Conservation (phyloP, 1,284 basidiomycete species). For the Rhodotorula sp. region DNA sequence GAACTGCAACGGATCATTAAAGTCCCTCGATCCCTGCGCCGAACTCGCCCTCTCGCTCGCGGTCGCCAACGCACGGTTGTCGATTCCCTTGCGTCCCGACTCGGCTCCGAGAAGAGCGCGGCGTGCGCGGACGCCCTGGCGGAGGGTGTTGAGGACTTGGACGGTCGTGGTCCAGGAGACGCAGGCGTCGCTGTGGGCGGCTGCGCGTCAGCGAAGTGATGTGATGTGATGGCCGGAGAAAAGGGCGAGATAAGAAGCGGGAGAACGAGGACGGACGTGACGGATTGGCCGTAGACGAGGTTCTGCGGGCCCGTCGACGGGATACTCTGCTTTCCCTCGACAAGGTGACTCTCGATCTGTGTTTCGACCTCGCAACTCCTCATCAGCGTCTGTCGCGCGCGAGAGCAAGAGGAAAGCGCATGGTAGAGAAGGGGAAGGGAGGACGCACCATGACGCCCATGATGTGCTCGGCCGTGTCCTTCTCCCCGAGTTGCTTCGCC, state of each 20-base stretch:
- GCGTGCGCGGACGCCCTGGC: conserved; percentile 74
- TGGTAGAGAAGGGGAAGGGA: background rate
- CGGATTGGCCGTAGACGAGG: conserved; percentile 82
- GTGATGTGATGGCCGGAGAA: too few relatives aligned
- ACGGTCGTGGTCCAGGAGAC: conserved; percentile 85
- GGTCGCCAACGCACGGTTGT: conserved; percentile 24
- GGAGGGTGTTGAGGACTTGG: conserved; percentile 71
- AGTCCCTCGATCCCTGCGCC: conserved; percentile 27
- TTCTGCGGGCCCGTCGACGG: conserved; percentile 71
- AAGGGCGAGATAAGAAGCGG: background rate
- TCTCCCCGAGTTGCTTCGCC: conserved; percentile 65
- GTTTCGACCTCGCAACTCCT: too few relatives aligned
- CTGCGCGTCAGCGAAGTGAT: background rate
- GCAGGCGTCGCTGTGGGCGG: conserved; percentile 60
- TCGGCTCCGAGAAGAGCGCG: conserved; percentile 51
- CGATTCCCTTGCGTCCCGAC: background rate
- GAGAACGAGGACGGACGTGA: conserved; percentile 62
- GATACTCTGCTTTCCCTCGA: conserved; percentile 84
- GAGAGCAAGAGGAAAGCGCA: background rate
- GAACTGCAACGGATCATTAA: conserved; percentile 32
- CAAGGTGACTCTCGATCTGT: conserved; percentile 80
- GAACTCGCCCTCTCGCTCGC: conserved; percentile 24
- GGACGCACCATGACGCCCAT: conserved; percentile 80
- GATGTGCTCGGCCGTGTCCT: conserved; percentile 71
- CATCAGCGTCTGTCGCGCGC: background rate